Evolutionary conservation across 306 rosid genomes (phyloP).

Genomic region (Quercus rubra): DNA sequence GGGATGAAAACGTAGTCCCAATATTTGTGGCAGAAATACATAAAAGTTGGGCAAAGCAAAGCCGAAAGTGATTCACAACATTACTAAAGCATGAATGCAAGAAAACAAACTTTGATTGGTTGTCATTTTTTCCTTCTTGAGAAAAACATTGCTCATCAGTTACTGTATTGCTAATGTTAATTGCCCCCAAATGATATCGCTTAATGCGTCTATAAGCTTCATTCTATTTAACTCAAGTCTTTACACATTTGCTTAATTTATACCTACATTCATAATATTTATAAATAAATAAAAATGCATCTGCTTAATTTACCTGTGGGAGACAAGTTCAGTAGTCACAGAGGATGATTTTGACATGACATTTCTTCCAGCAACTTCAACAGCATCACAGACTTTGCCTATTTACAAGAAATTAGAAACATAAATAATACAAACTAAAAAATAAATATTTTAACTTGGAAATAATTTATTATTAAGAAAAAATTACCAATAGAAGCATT

Average conservation of each 20-base stretch:
- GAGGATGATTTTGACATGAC: conserved; percentile 85
- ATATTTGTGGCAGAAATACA: neutral
- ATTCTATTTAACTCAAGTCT: neutral
- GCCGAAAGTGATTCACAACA: neutral
- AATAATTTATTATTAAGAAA: conserved; percentile 4
- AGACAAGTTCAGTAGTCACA: conserved; percentile 82
- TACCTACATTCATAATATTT: too few species aligned
- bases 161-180: neutral
- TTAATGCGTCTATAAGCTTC: neutral
- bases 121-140: neutral
- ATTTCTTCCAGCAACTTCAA: conserved; percentile 86
- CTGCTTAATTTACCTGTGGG: conserved; percentile 61
- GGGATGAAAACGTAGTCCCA: neutral
- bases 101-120: neutral
- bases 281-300: neutral
- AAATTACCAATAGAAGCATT: conserved; percentile 11
- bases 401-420: conserved; percentile 21
- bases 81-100: neutral
- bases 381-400: conserved; percentile 92
- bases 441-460: neutral
- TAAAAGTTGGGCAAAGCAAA: neutral
- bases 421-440: neutral
- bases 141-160: neutral
- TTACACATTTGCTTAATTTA: neutral
- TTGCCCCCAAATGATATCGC: conserved; percentile 7